phyloP scores from a whole-genome alignment of 805 yeast species.

The Candida pini region DNA sequence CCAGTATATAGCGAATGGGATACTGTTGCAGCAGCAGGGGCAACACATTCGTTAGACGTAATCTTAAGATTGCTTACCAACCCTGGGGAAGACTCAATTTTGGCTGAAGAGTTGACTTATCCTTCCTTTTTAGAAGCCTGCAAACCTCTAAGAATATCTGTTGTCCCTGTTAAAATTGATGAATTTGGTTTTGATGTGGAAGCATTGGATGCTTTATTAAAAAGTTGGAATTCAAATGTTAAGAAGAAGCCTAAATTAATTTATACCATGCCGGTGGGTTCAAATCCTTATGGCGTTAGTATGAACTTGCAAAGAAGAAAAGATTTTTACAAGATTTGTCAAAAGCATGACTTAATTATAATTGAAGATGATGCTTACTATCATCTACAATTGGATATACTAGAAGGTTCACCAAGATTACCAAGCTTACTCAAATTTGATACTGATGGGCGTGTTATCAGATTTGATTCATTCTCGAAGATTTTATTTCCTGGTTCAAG shows the following conservation, averaged over 20 bases:
- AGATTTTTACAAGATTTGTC: constrained; percentile 53
- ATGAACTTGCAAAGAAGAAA: constrained; percentile 52
- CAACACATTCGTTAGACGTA: constrained; percentile 88
- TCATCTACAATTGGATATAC: constrained; percentile 57
- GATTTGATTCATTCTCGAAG: constrained; percentile 77
- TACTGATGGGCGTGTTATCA: constrained; percentile 68
- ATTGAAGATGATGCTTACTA: constrained; percentile 87
- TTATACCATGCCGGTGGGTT: constrained; percentile 76
- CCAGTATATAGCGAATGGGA: constrained; percentile 60
- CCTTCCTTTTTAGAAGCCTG: constrained; percentile 82
- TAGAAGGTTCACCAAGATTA: constrained; percentile 42
- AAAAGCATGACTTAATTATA: constrained; percentile 62
- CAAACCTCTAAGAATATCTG: constrained; percentile 60
- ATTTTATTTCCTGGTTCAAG: constrained; percentile 75
- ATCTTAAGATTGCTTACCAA: constrained; percentile 69
- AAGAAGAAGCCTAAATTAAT: constrained; percentile 52
- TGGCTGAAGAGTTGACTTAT: constrained; percentile 79
- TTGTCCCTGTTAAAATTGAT: constrained; percentile 76
- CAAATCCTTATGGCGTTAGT: constrained; percentile 78
- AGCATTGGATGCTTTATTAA: constrained; percentile 53
- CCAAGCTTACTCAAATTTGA: constrained; percentile 69
- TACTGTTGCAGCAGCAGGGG: constrained; percentile 66
- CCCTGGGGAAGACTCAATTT: constrained; percentile 68
- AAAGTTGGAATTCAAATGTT: constrained; percentile 49
- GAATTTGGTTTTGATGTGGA: constrained; percentile 73